These are phyloP conservation scores for Penicillium sp. DNA, from an alignment of 2,329 filamentous ascomycete genomes.

Conservation along the genomic window DNA sequence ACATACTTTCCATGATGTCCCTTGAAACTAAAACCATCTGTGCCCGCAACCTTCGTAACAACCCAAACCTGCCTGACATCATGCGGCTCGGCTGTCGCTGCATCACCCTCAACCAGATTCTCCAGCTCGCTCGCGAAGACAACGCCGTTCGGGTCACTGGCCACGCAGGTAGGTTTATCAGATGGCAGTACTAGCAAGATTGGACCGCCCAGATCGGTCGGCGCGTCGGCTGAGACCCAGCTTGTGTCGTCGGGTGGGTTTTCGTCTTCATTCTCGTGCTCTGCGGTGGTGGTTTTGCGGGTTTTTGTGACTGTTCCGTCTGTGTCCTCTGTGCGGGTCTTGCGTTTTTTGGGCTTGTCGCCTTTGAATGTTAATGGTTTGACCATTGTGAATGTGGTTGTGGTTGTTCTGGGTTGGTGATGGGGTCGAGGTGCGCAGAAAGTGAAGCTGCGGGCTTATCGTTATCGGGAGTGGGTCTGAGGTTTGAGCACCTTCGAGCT, in stretches of 20 bases:
- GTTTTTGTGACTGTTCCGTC: constrained; percentile 28
- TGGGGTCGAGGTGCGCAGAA: background rate
- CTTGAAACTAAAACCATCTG: constrained; percentile 81
- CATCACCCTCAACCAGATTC: constrained; percentile 83
- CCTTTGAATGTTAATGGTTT: constrained; percentile 95
- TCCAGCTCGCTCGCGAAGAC: constrained; percentile 81
- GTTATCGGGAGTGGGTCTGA: background rate
- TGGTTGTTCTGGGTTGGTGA: constrained; percentile 2
- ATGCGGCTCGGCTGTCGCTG: constrained; percentile 86
- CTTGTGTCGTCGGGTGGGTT: constrained; percentile 68
- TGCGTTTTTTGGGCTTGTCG: constrained; percentile 92
- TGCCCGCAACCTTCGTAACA: constrained; percentile 78
- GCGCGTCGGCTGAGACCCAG: constrained; percentile 82
- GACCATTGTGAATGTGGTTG: constrained; percentile 45
- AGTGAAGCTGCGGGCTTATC: background rate
- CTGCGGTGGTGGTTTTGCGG: constrained; percentile 23
- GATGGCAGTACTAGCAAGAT: constrained; percentile 80
- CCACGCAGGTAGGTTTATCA: constrained; percentile 69
- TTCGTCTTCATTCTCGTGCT: constrained; percentile 34
- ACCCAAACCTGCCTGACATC: constrained; percentile 97
- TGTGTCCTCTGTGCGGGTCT: constrained; percentile 61
- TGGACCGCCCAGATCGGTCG: constrained; percentile 76
- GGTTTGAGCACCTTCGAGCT: too few species aligned
- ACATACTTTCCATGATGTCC: constrained; percentile 78
- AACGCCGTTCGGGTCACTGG: constrained; percentile 82